Conservation (phyloP, 2,329 filamentous ascomycete genomes). For the Graphium sp. region DNA sequence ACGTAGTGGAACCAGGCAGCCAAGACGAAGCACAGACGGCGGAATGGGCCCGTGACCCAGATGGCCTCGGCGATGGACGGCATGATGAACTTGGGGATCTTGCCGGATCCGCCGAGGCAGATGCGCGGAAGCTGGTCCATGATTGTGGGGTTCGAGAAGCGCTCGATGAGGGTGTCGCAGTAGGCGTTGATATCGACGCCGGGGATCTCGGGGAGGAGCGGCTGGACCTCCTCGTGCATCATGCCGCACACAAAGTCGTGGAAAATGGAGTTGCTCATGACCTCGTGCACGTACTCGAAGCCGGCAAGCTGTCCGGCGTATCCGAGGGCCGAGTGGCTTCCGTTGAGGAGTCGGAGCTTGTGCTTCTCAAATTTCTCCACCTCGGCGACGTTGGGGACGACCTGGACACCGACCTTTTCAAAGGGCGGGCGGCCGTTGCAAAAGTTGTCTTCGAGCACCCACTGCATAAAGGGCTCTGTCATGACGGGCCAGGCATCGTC, state of each 20-base stretch:
- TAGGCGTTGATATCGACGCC: conserved; percentile 33
- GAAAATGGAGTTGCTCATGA: conserved; percentile 29
- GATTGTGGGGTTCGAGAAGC: conserved; percentile 38
- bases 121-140: conserved; percentile 35
- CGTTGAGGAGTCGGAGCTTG: conserved; percentile 37
- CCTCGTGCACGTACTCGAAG: conserved; percentile 36
- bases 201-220: conserved; percentile 28
- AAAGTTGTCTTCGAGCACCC: conserved; percentile 37
- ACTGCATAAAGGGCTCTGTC: conserved; percentile 38
- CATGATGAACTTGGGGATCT: conserved; percentile 35
- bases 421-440: conserved; percentile 30
- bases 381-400: conserved; percentile 30
- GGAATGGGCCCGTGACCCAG: conserved; percentile 23
- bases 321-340: conserved; percentile 31
- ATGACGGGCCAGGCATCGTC: conserved; percentile 35
- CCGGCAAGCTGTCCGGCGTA: conserved; percentile 33
- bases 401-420: conserved; percentile 33
- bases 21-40: conserved; percentile 28
- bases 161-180: conserved; percentile 33
- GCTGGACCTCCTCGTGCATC: conserved; percentile 38
- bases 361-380: conserved; percentile 39
- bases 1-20: conserved; percentile 34
- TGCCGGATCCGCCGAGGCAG: conserved; percentile 32
- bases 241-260: conserved; percentile 31
- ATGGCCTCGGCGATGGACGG: conserved; percentile 27